Base-by-base conservation (phyloP, 805 yeast species). In the Barnettozyma sucrosica region DNA sequence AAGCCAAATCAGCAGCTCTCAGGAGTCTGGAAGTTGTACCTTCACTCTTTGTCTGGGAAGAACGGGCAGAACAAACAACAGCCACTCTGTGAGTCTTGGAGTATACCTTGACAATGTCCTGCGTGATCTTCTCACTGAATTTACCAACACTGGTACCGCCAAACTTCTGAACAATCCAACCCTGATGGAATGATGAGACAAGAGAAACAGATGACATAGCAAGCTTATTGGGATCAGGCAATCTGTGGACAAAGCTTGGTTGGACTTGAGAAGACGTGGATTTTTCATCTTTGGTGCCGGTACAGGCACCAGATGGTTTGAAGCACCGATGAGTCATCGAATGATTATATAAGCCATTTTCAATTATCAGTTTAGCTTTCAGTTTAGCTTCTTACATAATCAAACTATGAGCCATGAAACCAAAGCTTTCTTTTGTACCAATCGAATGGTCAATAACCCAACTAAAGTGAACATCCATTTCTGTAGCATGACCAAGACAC, bases 61-160 rank as follows among this genome's bases (percentile, higher is more conserved):
- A 88, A 55, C 99, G 77, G 3, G 99, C 99, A 30, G 95, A 85
- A 66, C 99, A 93, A 3, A 93, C 99, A 21, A 92, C 95, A 2
- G 95, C 97, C 14, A 90, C 96, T 47, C 83, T 75, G 55, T 74
- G 75, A 41, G 69, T 68, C 36, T 75, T 67, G 32, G 81, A 70
- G 62, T 80, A 88, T 21, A 72, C 78, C 59, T 80, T 80, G 42
- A 93, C 86, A 43, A 93, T 89, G 55, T 89, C 87, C 50, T 85
- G 85, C 24, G 89, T 89, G 47, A 93, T 93, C 54, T 83, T 77
- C 44, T 76, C 81, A 9, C 97, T 87, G 66, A 93, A 90, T 65
- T 93, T 93, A 20, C 99, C 99, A 28, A 93, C 97, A 41, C 93
- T 83, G 14, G 99, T 93, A 46, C 99, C 99, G 43, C 99, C 99